Evolutionary conservation across 805 yeast genomes (phyloP).

Genomic region (Monosporozyma siamensis): DNA sequence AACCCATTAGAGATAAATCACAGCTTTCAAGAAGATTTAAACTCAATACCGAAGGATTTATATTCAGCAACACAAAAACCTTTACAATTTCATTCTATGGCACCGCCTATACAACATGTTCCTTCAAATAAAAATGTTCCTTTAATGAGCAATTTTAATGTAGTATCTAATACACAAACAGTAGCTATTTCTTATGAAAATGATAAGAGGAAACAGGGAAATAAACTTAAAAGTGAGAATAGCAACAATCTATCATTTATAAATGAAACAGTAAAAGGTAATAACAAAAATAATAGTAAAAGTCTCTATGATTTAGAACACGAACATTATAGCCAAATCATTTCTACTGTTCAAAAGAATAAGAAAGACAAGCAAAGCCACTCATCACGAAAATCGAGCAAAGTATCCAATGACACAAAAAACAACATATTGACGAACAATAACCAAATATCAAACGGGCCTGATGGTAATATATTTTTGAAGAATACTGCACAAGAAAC

Average conservation of each 20-base stretch:
- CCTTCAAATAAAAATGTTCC: conserved; percentile 2
- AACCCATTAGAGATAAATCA: conserved; percentile 3
- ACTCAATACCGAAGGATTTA: conserved; percentile 7
- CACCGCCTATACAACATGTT: conserved; percentile 12
- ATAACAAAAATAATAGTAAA: background rate
- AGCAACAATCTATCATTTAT: background rate
- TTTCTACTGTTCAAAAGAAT: conserved; percentile 2
- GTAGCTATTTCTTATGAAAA: background rate
- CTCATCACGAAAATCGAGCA: background rate
- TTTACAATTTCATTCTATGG: conserved; percentile 23
- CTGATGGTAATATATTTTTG: background rate
- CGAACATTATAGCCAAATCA: conserved; percentile 4
- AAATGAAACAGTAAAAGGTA: background rate
- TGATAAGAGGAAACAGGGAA: background rate
- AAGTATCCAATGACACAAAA: background rate
- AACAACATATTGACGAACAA: background rate
- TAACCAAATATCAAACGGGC: background rate
- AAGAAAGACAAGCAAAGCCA: background rate
- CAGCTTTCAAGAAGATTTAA: conserved; percentile 13
- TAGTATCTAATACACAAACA: background rate
- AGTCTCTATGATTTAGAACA: background rate
- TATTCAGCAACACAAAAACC: conserved; percentile 27
- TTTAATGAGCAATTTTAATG: background rate
- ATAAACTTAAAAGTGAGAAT: background rate
- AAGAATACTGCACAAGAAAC: background rate